These are phyloP conservation scores for Anastatica hierochuntica DNA, from an alignment of 345 rosid genomes.

Conservation along the genomic window DNA sequence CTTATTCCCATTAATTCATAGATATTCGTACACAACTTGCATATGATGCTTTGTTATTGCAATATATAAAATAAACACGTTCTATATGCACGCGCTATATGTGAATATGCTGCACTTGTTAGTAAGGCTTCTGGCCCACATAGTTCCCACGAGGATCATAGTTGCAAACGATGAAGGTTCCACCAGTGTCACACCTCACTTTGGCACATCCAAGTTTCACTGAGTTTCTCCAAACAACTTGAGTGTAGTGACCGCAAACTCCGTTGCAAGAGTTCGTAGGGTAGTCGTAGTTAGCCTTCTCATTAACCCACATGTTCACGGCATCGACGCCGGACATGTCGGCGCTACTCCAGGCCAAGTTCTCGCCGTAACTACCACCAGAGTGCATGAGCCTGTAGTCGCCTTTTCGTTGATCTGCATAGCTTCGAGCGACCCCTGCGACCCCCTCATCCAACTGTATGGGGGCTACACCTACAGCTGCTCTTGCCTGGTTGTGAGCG, in stretches of 20 bases:
- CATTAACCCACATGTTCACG: slow-evolving; percentile 15
- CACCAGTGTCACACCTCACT: slow-evolving; percentile 21
- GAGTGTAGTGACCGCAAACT: slow-evolving; percentile 19
- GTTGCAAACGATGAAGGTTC: slow-evolving; percentile 17
- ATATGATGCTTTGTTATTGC: too few species aligned
- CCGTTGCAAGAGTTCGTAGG: slow-evolving; percentile 7
- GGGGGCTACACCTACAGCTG: slow-evolving; percentile 6
- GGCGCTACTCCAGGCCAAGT: not conserved
- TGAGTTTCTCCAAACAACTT: slow-evolving; percentile 23
- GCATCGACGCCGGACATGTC: slow-evolving; percentile 5
- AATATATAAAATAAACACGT: too few species aligned
- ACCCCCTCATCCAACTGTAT: slow-evolving; percentile 8
- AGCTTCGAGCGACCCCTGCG: slow-evolving; percentile 7
- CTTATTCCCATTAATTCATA: too few species aligned
- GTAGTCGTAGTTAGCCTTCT: slow-evolving; percentile 19
- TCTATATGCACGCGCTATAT: too few species aligned
- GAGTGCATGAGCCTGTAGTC: slow-evolving; percentile 17
- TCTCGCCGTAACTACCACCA: slow-evolving; percentile 17
- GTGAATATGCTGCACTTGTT: not conserved
- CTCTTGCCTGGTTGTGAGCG: slow-evolving; percentile 13
- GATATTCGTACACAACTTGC: too few species aligned
- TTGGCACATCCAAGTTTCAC: slow-evolving; percentile 20
- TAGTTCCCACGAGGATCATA: slow-evolving; percentile 14
- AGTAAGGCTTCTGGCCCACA: slow-evolving; percentile 16
- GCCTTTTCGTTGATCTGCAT: slow-evolving; percentile 6